These are phyloP conservation scores for Suillus sp. DNA, from an alignment of 768 basidiomycete genomes.

Conservation along the genomic window DNA sequence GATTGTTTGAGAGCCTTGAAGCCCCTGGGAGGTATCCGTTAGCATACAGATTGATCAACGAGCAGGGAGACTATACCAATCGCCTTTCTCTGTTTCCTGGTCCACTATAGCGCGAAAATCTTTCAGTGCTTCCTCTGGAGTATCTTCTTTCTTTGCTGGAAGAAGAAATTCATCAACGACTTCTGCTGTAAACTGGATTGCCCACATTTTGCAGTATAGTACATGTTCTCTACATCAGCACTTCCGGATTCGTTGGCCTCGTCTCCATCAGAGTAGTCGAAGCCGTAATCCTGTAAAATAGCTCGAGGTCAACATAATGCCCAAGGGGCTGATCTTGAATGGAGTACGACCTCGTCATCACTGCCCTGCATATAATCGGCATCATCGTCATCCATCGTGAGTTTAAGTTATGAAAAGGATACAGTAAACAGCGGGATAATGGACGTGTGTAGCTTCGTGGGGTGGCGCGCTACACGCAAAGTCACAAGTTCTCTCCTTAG, in stretches of 20 bases:
- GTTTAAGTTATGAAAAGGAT: neutral
- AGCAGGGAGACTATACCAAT: slow-evolving; percentile 63
- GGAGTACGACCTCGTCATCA: slow-evolving; percentile 71
- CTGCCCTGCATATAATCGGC: slow-evolving; percentile 93
- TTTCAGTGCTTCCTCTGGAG: slow-evolving; percentile 87
- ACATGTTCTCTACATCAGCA: slow-evolving; percentile 95
- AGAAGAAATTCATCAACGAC: slow-evolving; percentile 3
- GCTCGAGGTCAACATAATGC: slow-evolving; percentile 3
- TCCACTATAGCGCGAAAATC: slow-evolving; percentile 89
- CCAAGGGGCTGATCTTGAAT: slow-evolving; percentile 10
- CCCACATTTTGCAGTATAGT: slow-evolving; percentile 96
- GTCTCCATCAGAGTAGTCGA: slow-evolving; percentile 93
- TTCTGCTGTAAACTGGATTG: slow-evolving; percentile 9
- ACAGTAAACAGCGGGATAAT: neutral
- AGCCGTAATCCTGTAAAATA: slow-evolving; percentile 78
- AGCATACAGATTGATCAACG: neutral
- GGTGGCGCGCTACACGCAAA: neutral
- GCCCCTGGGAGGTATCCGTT: slow-evolving; percentile 59
- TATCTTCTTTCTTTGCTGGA: slow-evolving; percentile 90
- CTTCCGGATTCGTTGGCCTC: slow-evolving; percentile 79
- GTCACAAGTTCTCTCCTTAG: neutral
- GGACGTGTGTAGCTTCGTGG: neutral
- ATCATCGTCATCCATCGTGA: slow-evolving; percentile 86
- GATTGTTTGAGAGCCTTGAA: slow-evolving; percentile 99
- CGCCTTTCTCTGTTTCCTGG: slow-evolving; percentile 89